Evolutionary conservation across 345 rosid species (phyloP).

Genomic region (Eucalyptus paniculata): DNA sequence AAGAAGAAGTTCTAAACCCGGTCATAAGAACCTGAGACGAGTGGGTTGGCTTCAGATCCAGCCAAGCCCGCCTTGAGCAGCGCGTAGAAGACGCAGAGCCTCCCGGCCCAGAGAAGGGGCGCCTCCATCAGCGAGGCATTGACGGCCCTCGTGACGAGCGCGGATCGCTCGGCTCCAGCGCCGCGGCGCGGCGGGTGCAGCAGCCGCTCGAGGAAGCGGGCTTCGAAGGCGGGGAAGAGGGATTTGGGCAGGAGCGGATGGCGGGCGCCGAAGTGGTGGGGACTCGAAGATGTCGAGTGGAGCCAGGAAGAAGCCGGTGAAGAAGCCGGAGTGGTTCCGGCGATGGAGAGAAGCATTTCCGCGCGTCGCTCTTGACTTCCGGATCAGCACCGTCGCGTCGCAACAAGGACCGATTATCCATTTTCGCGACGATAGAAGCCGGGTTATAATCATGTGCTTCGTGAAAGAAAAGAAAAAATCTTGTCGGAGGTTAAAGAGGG

Average conservation of each 20-base stretch:
- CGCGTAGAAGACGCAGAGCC: slow-evolving; percentile 72
- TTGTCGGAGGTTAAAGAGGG: background rate
- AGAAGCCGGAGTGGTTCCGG: background rate
- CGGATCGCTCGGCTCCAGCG: background rate
- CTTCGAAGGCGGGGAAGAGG: background rate
- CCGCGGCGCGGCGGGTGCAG: background rate
- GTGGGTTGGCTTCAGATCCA: slow-evolving; percentile 74
- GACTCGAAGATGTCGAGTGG: background rate
- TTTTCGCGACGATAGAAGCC: background rate
- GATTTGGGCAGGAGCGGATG: background rate
- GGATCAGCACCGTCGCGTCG: background rate
- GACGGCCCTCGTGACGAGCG: background rate
- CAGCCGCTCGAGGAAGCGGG: background rate
- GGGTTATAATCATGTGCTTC: background rate
- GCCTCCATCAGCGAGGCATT: slow-evolving; percentile 60
- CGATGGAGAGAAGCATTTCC: background rate
- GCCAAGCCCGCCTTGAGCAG: slow-evolving; percentile 75
- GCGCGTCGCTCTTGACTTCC: background rate
- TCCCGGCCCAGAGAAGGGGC: slow-evolving; percentile 78
- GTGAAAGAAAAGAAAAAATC: too few species aligned
- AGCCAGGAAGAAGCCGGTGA: background rate
- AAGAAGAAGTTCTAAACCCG: background rate
- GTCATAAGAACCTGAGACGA: slow-evolving; percentile 49
- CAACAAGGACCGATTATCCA: background rate
- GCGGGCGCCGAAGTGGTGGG: slow-evolving; percentile 11